A percentile compares a stretch with the other conserved stretches of the same genome.
These are phyloP conservation scores for Penicillium sp. DNA, from an alignment of 2,329 filamentous ascomycete species.

Conservation along the genomic window DNA sequence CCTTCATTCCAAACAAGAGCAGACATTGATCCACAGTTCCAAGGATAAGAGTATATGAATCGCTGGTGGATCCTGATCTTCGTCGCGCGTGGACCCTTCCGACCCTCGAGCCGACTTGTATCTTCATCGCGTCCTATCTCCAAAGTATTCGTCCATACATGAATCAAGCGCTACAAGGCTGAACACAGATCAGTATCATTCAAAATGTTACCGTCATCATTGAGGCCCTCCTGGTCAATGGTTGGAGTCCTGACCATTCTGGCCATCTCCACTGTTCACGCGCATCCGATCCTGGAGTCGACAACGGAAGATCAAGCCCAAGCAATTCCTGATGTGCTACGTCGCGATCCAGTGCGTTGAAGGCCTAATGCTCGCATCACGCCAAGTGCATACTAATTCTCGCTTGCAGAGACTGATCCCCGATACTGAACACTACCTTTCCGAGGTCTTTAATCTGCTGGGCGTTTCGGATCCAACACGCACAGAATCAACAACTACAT, in stretches of 20 bases:
- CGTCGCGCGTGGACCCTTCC: conserved; percentile 1
- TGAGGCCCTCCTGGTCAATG: conserved; percentile 6
- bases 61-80: conserved; percentile 8
- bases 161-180: background rate
- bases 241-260: conserved; percentile 11
- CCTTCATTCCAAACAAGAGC: conserved; percentile 24
- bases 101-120: background rate
- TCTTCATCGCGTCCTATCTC: background rate
- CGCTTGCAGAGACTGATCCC: conserved; percentile 29
- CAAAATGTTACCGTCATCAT: conserved; percentile 13
- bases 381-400: conserved; percentile 4
- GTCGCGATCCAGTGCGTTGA: conserved; percentile 25
- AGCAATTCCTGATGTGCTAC: conserved; percentile 9
- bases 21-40: background rate
- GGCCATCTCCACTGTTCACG: conserved; percentile 19
- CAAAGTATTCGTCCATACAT: background rate
- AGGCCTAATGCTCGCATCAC: background rate
- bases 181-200: background rate
- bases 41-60: conserved; percentile 18
- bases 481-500: background rate
- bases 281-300: conserved; percentile 19
- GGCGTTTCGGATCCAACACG: conserved; percentile 22
- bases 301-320: background rate
- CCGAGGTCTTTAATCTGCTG: conserved; percentile 21
- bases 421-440: conserved; percentile 22